Evolutionary conservation across 768 basidiomycete genomes (phyloP).

Genomic region (Boletus speciosus): DNA sequence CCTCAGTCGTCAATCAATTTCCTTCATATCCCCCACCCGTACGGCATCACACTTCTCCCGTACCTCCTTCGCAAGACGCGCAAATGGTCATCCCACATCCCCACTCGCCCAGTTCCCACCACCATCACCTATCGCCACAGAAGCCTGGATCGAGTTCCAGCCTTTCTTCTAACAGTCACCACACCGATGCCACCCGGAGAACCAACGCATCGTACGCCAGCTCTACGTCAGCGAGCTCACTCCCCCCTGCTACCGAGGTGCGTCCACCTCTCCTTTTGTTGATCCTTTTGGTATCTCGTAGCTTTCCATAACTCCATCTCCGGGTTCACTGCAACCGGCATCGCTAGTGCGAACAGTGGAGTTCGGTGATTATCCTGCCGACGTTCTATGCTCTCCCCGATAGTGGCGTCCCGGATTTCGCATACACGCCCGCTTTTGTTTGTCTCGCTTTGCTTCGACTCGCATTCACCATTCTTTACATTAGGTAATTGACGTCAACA

Average conservation of each 20-base stretch:
- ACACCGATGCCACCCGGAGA: constrained; percentile 28
- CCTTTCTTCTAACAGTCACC: constrained; percentile 18
- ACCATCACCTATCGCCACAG: constrained; percentile 15
- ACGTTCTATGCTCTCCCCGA: background rate
- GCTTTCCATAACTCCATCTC: constrained; percentile 3
- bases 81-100: constrained; percentile 9
- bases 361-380: constrained; percentile 24
- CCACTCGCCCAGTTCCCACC: constrained; percentile 1
- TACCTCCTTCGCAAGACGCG: constrained; percentile 10
- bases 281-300: constrained; percentile 1
- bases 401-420: background rate
- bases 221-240: constrained; percentile 28
- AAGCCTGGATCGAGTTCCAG: constrained; percentile 28
- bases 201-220: constrained; percentile 17
- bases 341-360: constrained; percentile 8
- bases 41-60: constrained; percentile 22
- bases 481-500: constrained; percentile 31
- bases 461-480: constrained; percentile 7
- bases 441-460: constrained; percentile 2
- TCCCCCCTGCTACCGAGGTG: constrained; percentile 22
- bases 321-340: constrained; percentile 15
- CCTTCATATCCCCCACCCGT: constrained; percentile 28
- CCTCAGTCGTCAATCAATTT: constrained; percentile 32
- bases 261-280: constrained; percentile 7
- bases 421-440: constrained; percentile 4